These are phyloP conservation scores for Tripterygium wilfordii DNA, from an alignment of 177 flowering plant genomes.

Conservation along the genomic window DNA sequence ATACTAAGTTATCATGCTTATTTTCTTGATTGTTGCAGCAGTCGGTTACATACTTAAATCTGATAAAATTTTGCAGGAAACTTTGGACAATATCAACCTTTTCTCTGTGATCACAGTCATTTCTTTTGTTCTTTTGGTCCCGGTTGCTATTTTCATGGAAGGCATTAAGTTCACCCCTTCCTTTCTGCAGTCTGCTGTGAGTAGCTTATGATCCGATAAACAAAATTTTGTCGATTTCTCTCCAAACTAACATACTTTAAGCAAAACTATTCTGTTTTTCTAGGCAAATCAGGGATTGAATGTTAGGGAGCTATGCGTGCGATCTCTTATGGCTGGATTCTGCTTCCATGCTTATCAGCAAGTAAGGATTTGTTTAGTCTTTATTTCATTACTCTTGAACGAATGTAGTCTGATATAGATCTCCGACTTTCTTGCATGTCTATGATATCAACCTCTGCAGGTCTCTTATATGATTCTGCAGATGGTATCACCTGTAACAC, in stretches of 20 bases:
- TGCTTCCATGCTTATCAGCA: constrained; percentile 99
- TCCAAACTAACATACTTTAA: too few relatives aligned
- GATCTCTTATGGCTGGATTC: constrained; percentile 78
- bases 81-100: constrained; percentile 84
- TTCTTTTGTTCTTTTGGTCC: constrained; percentile 62
- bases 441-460: constrained; percentile 30
- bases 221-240: too few relatives aligned
- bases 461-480: constrained; percentile 76
- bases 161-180: constrained; percentile 87
- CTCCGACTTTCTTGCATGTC: constrained; percentile 1
- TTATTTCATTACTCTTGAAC: not conserved
- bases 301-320: constrained; percentile 42
- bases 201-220: constrained; percentile 23
- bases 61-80: too few relatives aligned
- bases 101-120: constrained; percentile 86
- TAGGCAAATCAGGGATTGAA: constrained; percentile 88
- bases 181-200: constrained; percentile 68
- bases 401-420: not conserved
- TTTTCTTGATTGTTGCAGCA: too few relatives aligned
- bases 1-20: too few relatives aligned
- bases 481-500: constrained; percentile 85
- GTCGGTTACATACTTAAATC: too few relatives aligned
- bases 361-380: constrained; percentile 29
- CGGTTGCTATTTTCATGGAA: constrained; percentile 66
- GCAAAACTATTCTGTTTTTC: too few relatives aligned